Percentiles rank a stretch among this genome's conserved stretches.
phyloP scores from a whole-genome alignment of 768 basidiomycete species.

The Gymnopilus junonius region DNA sequence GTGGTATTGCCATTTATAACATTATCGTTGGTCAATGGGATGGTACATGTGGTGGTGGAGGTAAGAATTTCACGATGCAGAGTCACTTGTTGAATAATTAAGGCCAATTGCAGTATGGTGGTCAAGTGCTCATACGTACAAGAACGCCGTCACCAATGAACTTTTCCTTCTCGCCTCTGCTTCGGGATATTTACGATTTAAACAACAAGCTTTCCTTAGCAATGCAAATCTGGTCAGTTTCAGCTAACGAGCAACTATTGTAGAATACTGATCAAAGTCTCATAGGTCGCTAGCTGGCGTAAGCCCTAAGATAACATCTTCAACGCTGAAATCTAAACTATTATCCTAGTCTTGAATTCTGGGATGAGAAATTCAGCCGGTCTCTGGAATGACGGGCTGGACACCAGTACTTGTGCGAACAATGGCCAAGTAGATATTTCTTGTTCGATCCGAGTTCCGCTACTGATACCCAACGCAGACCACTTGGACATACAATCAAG shows the following conservation, averaged over 20 bases:
- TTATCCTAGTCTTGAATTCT: slow-evolving; percentile 38
- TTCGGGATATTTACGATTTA: slow-evolving; percentile 44
- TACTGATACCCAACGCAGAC: slow-evolving; percentile 36
- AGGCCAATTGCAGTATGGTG: slow-evolving; percentile 51
- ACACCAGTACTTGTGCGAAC: slow-evolving; percentile 40
- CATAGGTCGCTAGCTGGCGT: neutral
- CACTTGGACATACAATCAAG: slow-evolving; percentile 66
- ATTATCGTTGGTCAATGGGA: slow-evolving; percentile 58
- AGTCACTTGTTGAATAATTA: neutral
- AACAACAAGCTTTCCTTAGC: slow-evolving; percentile 43
- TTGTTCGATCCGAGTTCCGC: neutral
- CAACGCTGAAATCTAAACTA: neutral
- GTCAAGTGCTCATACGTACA: slow-evolving; percentile 58
- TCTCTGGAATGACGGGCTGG: slow-evolving; percentile 50
- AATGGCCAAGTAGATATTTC: slow-evolving; percentile 43
- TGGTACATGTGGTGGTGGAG: slow-evolving; percentile 53
- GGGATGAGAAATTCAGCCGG: slow-evolving; percentile 51
- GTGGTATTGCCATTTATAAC: slow-evolving; percentile 52
- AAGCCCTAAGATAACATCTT: neutral
- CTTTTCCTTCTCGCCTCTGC: slow-evolving; percentile 58
- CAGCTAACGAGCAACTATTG: neutral
- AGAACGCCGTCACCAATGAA: slow-evolving; percentile 66
- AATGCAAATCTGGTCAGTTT: slow-evolving; percentile 51
- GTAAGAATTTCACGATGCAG: slow-evolving; percentile 29
- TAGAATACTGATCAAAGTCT: neutral